Percentiles rank a stretch among this genome's conserved stretches.
These are phyloP conservation scores for Curvularia hawaiiensis DNA, from an alignment of 2,329 filamentous ascomycete species.

Conservation along the genomic window DNA sequence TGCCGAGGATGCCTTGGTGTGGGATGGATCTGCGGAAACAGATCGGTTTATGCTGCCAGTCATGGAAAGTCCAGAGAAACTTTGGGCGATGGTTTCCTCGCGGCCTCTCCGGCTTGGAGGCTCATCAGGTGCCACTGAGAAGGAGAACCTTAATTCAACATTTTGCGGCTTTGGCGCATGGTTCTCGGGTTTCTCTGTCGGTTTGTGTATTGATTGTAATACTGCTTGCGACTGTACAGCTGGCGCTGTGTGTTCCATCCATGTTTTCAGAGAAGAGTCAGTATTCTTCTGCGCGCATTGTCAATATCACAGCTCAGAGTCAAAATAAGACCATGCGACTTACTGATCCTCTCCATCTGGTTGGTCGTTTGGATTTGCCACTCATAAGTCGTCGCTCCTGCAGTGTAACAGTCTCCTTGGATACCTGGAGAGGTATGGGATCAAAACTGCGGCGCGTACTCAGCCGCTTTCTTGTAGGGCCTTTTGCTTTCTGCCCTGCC, in stretches of 20 bases:
- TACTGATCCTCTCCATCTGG: constrained; percentile 16
- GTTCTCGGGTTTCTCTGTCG: neutral
- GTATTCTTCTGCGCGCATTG: constrained; percentile 2
- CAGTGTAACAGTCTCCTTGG: neutral
- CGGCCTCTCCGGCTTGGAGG: neutral
- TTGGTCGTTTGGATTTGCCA: constrained; percentile 10
- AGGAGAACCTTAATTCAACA: constrained; percentile 26
- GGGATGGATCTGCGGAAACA: neutral
- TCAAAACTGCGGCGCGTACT: constrained; percentile 6
- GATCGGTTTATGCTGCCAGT: neutral
- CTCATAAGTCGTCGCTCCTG: constrained; percentile 6
- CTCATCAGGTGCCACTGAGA: constrained; percentile 10
- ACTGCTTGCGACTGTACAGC: constrained; percentile 1
- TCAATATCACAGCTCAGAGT: neutral
- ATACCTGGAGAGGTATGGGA: neutral
- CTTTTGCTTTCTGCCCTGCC: constrained; percentile 5
- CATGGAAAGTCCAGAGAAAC: constrained; percentile 15
- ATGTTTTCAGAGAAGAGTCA: neutral
- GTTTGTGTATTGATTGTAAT: neutral
- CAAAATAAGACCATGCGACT: neutral
- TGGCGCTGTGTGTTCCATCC: neutral
- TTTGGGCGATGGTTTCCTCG: constrained; percentile 6
- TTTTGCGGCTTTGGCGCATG: constrained; percentile 6
- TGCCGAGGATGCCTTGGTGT: neutral
- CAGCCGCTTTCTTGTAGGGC: constrained; percentile 7